A percentile compares a stretch with the other conserved stretches of the same genome.
Evolutionary conservation across 495 filamentous ascomycete genomes (phyloP).

Genomic region (Aspergillus diversus): DNA sequence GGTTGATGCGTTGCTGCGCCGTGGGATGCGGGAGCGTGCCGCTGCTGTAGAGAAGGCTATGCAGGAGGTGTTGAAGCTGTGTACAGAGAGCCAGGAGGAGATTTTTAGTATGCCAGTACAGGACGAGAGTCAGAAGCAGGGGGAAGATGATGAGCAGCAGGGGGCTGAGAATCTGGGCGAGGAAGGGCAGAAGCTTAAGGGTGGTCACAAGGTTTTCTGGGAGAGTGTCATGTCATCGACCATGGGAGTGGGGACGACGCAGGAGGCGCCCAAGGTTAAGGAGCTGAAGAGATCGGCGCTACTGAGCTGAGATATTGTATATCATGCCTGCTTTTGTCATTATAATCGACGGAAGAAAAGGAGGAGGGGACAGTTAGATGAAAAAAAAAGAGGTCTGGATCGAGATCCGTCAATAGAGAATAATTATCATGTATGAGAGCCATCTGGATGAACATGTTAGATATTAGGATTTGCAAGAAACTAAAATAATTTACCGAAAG

Average conservation of each 20-base stretch:
- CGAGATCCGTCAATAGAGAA: too few species aligned
- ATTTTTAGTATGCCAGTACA: slow-evolving; percentile 57
- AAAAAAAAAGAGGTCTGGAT: background rate
- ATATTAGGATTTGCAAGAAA: too few species aligned
- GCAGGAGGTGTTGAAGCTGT: slow-evolving; percentile 71
- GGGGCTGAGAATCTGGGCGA: slow-evolving; percentile 5
- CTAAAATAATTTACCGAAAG: too few species aligned
- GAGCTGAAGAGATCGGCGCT: slow-evolving; percentile 58
- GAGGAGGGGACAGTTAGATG: background rate
- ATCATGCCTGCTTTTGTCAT: background rate
- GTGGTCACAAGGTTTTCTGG: slow-evolving; percentile 43
- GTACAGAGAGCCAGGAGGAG: slow-evolving; percentile 63
- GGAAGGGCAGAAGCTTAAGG: slow-evolving; percentile 33
- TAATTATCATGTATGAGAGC: too few species aligned
- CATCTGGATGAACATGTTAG: too few species aligned
- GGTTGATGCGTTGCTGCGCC: slow-evolving; percentile 71
- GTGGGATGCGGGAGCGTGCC: slow-evolving; percentile 87
- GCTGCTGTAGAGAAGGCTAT: slow-evolving; percentile 72
- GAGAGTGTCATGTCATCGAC: slow-evolving; percentile 42
- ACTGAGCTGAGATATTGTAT: slow-evolving; percentile 39
- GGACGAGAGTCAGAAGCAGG: slow-evolving; percentile 15
- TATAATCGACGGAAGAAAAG: background rate
- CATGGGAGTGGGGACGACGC: slow-evolving; percentile 26
- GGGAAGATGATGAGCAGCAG: slow-evolving; percentile 6
- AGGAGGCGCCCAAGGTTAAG: slow-evolving; percentile 48